Evolutionary conservation across 805 yeast genomes (phyloP).

Genomic region (Sugiyamaella valdiviana): DNA sequence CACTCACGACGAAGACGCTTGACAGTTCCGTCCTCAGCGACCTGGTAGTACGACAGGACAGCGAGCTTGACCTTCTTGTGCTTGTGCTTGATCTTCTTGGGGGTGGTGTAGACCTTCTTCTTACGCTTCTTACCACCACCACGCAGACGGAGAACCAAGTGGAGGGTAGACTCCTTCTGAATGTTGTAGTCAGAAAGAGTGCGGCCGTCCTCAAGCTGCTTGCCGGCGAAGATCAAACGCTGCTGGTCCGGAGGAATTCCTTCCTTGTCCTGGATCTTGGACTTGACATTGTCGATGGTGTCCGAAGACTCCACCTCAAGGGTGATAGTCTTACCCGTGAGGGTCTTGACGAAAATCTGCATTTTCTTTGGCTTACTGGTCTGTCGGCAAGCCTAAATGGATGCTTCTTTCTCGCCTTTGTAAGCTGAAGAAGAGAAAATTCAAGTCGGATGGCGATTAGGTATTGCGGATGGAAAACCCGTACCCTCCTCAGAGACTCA

Average conservation of each 20-base stretch:
- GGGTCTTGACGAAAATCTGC: conserved; percentile 95
- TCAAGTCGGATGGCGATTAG: too few species aligned
- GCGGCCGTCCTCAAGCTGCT: conserved; percentile 90
- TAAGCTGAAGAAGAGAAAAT: conserved; percentile 8
- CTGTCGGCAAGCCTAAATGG: conserved; percentile 32
- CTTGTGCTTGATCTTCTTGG: conserved; percentile 99
- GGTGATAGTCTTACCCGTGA: conserved; percentile 98
- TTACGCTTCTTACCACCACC: conserved; percentile 99
- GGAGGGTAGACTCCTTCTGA: conserved; percentile 94
- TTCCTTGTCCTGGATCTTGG: conserved; percentile 95
- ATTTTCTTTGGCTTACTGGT: conserved; percentile 26
- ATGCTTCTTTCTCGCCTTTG: conserved; percentile 23
- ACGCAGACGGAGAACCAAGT: conserved; percentile 94
- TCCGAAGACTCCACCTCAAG: conserved; percentile 97
- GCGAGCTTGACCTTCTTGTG: conserved; percentile 99
- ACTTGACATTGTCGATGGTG: conserved; percentile 94
- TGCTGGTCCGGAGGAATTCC: conserved; percentile 98
- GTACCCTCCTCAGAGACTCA: too few species aligned
- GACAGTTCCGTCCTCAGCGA: conserved; percentile 96
- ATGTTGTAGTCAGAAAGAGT: conserved; percentile 96
- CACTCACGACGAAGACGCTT: conserved; percentile 99
- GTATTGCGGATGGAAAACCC: too few species aligned
- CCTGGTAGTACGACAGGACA: conserved; percentile 99
- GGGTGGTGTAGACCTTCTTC: conserved; percentile 99
- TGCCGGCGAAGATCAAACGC: conserved; percentile 95